Percentiles rank a stretch among this genome's conserved stretches.
phyloP scores from a whole-genome alignment of 345 rosid genomes.

The Citrus maxima region DNA sequence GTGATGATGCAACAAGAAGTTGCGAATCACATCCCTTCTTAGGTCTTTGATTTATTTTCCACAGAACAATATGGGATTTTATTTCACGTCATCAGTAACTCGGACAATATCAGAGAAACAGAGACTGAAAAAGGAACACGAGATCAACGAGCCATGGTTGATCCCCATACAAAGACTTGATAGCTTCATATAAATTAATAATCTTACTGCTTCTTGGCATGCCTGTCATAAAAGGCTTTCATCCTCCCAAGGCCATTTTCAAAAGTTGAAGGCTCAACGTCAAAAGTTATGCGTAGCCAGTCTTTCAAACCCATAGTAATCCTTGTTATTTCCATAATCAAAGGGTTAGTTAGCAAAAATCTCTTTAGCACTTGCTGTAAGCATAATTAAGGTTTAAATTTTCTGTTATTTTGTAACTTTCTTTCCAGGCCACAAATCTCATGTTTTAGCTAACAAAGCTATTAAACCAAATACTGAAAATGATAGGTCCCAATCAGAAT shows the following conservation, averaged over 20 bases:
- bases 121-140: not conserved
- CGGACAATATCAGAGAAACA: not conserved
- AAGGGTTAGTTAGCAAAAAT: not conserved
- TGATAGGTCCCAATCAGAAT: no score
- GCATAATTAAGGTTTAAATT: no score
- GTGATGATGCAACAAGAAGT: not conserved
- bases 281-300: slow-evolving; percentile 43
- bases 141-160: not conserved
- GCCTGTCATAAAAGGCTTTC: slow-evolving; percentile 39
- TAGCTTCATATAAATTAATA: no score
- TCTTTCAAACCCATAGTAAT: slow-evolving; percentile 36
- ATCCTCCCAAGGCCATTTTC: slow-evolving; percentile 41
- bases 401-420: no score
- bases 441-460: no score
- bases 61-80: not conserved
- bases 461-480: no score
- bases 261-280: slow-evolving; percentile 27
- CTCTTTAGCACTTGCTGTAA: not conserved
- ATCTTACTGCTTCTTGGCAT: slow-evolving; percentile 23
- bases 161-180: not conserved
- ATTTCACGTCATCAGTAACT: not conserved
- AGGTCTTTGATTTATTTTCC: not conserved
- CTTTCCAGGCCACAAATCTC: no score
- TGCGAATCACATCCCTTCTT: not conserved
- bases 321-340: slow-evolving; percentile 17